Percentiles rank a stretch among this genome's conserved stretches.
Evolutionary conservation across 106 monocot species (phyloP).

Genomic region (Dendrobium chrysotoxum): DNA sequence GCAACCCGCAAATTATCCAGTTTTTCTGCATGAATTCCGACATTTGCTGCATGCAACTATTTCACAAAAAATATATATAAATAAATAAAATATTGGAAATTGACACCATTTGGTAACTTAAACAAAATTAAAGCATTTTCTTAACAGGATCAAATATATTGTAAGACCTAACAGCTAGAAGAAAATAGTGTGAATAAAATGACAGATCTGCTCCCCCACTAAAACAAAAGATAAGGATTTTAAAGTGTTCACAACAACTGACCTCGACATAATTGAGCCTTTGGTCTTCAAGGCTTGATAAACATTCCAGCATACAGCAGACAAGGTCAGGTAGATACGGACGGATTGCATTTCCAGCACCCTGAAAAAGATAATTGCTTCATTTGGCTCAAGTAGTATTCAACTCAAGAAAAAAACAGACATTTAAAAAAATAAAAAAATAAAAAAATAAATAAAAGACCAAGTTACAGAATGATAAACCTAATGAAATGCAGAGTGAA

Average conservation of each 20-base stretch:
- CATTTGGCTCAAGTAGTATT: not conserved
- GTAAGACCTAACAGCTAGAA: not conserved
- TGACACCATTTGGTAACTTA: not conserved
- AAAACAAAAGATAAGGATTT: not conserved
- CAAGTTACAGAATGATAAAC: not conserved
- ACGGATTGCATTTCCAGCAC: constrained; percentile 71
- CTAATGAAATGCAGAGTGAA: no score
- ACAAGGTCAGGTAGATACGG: constrained; percentile 87
- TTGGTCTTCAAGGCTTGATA: constrained; percentile 97
- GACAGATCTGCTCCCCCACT: not conserved
- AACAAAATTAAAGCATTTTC: not conserved
- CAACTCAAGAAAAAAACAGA: not conserved
- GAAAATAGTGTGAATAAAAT: not conserved
- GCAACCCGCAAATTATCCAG: constrained; percentile 85
- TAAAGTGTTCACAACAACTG: not conserved
- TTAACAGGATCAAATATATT: not conserved
- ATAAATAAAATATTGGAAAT: not conserved
- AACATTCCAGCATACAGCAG: constrained; percentile 92
- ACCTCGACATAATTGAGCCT: constrained; percentile 99
- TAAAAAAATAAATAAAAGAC: not conserved
- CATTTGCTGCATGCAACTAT: constrained; percentile 80
- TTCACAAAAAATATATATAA: not conserved
- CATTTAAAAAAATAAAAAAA: not conserved
- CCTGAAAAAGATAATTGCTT: constrained; percentile 24
- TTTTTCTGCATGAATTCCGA: constrained; percentile 80